Evolutionary conservation across 495 filamentous ascomycete species (phyloP).

Genomic region (Tuber indicum): DNA sequence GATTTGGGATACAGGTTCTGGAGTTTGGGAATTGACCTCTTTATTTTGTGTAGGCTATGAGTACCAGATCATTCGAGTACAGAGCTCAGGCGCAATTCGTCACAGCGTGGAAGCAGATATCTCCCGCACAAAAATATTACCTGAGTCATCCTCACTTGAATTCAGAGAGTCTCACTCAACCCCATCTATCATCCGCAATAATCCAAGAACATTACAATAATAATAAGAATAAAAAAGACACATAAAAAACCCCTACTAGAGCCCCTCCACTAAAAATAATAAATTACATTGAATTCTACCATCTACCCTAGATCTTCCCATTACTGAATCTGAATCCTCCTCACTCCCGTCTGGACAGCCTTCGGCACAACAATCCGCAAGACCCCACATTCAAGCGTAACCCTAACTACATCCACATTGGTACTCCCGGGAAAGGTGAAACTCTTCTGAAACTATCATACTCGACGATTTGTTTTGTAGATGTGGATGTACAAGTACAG

Average conservation of each 20-base stretch:
- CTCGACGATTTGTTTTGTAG: conserved; percentile 50
- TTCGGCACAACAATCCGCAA: conserved; percentile 72
- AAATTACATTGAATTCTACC: background rate
- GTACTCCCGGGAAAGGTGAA: conserved; percentile 72
- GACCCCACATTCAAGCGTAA: no score
- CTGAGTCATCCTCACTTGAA: background rate
- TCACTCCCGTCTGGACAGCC: conserved; percentile 50
- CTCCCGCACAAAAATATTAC: background rate
- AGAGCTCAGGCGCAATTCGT: background rate
- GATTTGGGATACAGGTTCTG: background rate
- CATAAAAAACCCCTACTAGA: background rate
- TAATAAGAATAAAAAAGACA: background rate
- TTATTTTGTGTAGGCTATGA: background rate
- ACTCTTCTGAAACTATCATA: conserved; percentile 67
- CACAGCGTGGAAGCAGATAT: background rate
- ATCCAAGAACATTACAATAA: background rate
- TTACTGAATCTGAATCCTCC: conserved; percentile 57
- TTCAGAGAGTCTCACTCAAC: background rate
- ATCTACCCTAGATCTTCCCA: background rate
- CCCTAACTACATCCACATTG: conserved; percentile 70
- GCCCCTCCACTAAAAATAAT: no score
- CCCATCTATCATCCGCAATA: background rate
- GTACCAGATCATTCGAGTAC: background rate
- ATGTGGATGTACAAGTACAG: no score
- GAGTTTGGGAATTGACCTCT: background rate